Evolutionary conservation across 176 grass and related monocot species (phyloP).

Genomic region (Poa annua): DNA sequence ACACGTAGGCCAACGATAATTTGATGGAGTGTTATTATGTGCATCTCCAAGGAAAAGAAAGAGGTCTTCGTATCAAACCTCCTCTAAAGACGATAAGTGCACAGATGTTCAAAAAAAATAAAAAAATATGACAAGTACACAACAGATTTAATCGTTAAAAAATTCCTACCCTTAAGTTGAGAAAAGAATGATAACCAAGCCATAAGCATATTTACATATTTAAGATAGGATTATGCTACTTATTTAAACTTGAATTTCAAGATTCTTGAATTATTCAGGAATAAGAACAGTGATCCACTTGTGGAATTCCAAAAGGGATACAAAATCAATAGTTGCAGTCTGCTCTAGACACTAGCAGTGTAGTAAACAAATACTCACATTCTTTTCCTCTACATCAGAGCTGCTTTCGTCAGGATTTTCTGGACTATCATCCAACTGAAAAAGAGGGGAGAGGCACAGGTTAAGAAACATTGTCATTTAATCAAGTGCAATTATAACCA

Average conservation of each 20-base stretch:
- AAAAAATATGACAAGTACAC: not conserved
- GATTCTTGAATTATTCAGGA: not conserved
- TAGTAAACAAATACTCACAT: constrained; percentile 23
- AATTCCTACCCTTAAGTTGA: not conserved
- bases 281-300: not conserved
- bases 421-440: constrained; percentile 41
- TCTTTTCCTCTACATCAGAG: not conserved
- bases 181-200: not conserved
- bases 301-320: constrained; percentile 9
- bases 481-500: not conserved
- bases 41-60: not conserved
- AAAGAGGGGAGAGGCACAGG: not conserved
- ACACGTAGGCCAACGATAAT: not conserved
- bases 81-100: not conserved
- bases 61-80: not conserved
- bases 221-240: not conserved
- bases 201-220: not conserved
- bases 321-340: not conserved
- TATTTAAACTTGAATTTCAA: not conserved
- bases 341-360: constrained; percentile 6
- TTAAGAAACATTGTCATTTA: not conserved
- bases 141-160: not conserved
- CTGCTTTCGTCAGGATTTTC: constrained; percentile 6
- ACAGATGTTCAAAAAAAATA: no score
- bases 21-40: not conserved